A percentile compares a stretch with the other conserved stretches of the same genome.
Conservation (phyloP, 768 basidiomycete species). For the Tubosaeta sp. region DNA sequence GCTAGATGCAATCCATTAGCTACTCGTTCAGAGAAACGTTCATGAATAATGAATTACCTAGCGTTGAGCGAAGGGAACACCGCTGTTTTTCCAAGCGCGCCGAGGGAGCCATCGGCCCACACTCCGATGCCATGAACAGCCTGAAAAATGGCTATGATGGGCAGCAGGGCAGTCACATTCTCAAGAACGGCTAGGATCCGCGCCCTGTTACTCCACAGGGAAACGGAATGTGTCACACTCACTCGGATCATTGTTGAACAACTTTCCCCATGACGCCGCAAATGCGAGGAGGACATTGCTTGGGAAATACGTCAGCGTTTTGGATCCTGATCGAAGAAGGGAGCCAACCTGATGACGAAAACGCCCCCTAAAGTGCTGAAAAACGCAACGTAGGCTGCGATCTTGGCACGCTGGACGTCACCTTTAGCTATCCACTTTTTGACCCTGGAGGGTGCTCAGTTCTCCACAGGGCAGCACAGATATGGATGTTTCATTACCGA, state of each 20-base stretch:
- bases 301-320: conserved; percentile 12
- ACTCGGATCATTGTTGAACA: conserved; percentile 58
- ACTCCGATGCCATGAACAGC: conserved; percentile 19
- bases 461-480: neutral
- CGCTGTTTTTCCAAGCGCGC: conserved; percentile 16
- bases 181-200: conserved; percentile 35
- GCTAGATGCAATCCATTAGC: conserved; percentile 6
- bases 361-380: conserved; percentile 11
- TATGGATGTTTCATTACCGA: conserved; percentile 17
- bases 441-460: conserved; percentile 10
- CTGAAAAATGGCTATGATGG: conserved; percentile 33
- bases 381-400: conserved; percentile 16
- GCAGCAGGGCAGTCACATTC: conserved; percentile 49
- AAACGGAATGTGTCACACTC: conserved; percentile 6
- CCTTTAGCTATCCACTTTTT: conserved; percentile 21
- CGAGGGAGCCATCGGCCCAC: conserved; percentile 17
- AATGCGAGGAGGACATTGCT: conserved; percentile 41
- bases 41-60: conserved; percentile 8
- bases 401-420: conserved; percentile 15
- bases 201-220: neutral
- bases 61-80: conserved; percentile 22
- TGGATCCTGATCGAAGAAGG: neutral
- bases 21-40: neutral
- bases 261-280: conserved; percentile 46
- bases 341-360: conserved; percentile 8